Conservation (phyloP, 345 rosid species). For the Populus simonii region DNA sequence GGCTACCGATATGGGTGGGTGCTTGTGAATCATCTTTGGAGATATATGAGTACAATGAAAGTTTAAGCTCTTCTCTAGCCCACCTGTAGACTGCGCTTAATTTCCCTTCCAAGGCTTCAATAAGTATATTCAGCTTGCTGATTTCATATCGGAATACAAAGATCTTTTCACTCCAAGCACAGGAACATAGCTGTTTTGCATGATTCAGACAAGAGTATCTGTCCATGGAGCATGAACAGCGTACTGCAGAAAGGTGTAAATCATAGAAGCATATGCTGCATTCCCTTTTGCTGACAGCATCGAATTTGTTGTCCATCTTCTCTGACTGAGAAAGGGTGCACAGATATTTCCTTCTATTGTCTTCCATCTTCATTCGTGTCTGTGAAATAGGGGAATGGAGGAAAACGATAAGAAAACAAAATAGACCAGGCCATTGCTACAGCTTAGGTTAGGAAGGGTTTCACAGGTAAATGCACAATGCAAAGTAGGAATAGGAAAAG, state of each 20-base stretch:
- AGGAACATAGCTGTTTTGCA: slow-evolving; percentile 60
- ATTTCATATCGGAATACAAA: slow-evolving; percentile 49
- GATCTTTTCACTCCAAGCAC: slow-evolving; percentile 50
- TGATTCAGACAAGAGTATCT: slow-evolving; percentile 57
- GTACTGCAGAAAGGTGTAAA: slow-evolving; percentile 63
- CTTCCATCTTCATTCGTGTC: slow-evolving; percentile 55
- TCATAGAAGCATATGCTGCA: slow-evolving; percentile 54
- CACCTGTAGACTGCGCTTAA: slow-evolving; percentile 47
- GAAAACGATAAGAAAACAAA: neutral
- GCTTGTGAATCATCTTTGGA: slow-evolving; percentile 15
- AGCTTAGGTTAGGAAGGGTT: neutral
- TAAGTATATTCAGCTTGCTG: slow-evolving; percentile 49
- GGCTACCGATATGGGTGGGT: neutral
- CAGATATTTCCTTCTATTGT: slow-evolving; percentile 46
- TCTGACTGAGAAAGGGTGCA: slow-evolving; percentile 32
- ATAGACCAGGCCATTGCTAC: slow-evolving; percentile 1
- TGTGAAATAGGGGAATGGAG: slow-evolving; percentile 17
- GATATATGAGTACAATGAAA: slow-evolving; percentile 15
- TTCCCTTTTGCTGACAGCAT: slow-evolving; percentile 46
- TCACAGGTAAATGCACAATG: neutral
- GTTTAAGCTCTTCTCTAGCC: slow-evolving; percentile 37
- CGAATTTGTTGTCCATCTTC: slow-evolving; percentile 46
- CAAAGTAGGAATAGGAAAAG: neutral
- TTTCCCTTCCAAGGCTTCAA: slow-evolving; percentile 61
- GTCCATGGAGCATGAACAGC: slow-evolving; percentile 51